Evolutionary conservation across 441 rosid genomes (phyloP), one percentile per base, ranked within the genome.

Genomic region (Pelargonium citronellum): DNA sequence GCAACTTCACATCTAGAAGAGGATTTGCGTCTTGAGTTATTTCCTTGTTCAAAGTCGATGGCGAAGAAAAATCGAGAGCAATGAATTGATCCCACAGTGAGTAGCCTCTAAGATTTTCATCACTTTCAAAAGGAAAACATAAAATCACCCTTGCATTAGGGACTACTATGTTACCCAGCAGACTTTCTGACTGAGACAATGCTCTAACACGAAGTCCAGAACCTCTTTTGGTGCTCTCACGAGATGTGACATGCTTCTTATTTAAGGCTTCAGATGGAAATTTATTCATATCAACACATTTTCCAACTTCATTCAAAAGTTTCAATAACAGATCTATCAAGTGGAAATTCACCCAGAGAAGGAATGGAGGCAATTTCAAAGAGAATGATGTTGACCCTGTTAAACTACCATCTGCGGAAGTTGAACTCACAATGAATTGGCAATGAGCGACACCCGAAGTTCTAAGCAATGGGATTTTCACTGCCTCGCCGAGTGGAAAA

Each of bases 61-160:
- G 81, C 19, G 91, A 74, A 53, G 79, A 80, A 67, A 93, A 66
- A 80, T 93, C 96, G 16, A 87, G 62, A 53, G 91, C 89, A 75
- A 96, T 79, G 73, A 96, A 91, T 69, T 86, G 86, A 74, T 84
- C 85, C 87, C 91, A 83, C 62, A 83, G 77, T 73, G 74, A 81
- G 76, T 69, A 75, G 76, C 77, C 73, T 30, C 76, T 75, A 62
- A 43, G 51, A 76, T 64, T 90, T 73, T 83, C 77, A 64, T 70
- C 79, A 68, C 75, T 79, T 72, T 80, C 80, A 71, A 79, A 81
- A 74, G 98, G 96, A 78, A 88, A 90, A 78, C 96, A 92, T 44
- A 96, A 60, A 67, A 96, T 81, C 27, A 84, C 72, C 82, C 97
- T 90, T 61, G 96, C 97, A 80, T 80, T 77, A 64, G 82, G 84